phyloP scores from a whole-genome alignment of 306 rosid genomes.

The Canavalia ensiformis region DNA sequence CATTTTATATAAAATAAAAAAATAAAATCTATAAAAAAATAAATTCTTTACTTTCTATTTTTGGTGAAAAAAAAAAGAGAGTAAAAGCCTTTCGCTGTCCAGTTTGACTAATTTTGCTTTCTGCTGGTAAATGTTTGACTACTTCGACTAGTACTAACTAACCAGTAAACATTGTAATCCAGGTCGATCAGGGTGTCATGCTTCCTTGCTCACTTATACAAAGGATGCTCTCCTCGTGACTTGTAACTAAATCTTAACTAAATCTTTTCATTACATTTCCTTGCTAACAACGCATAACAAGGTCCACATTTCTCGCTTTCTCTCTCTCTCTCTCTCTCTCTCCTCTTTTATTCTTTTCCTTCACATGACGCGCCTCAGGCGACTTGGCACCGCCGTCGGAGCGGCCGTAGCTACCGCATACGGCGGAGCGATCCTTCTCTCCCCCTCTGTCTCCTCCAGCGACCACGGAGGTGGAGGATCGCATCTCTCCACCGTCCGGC shows the following conservation, averaged over 20 bases:
- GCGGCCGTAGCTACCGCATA: slow-evolving; percentile 56
- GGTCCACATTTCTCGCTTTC: not conserved
- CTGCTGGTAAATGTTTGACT: too few relatives aligned
- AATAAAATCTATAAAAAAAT: too few relatives aligned
- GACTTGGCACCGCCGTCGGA: slow-evolving; percentile 60
- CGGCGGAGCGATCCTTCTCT: slow-evolving; percentile 61
- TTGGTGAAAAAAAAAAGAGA: too few relatives aligned
- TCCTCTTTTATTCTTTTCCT: not conserved
- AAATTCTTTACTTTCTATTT: too few relatives aligned
- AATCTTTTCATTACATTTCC: slow-evolving; percentile 20
- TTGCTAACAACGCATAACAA: not conserved
- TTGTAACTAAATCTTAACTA: not conserved
- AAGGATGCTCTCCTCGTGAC: too few relatives aligned
- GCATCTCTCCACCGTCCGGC: slow-evolving; percentile 58
- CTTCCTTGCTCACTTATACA: too few relatives aligned
- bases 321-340: not conserved
- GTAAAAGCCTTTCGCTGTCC: too few relatives aligned
- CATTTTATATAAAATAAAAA: too few relatives aligned
- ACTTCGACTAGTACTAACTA: too few relatives aligned
- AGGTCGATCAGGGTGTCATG: too few relatives aligned
- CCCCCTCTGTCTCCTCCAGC: slow-evolving; percentile 50
- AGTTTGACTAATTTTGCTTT: too few relatives aligned
- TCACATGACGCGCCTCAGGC: slow-evolving; percentile 68
- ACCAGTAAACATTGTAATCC: too few relatives aligned
- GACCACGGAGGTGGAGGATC: slow-evolving; percentile 51